Evolutionary conservation across 306 rosid genomes (phyloP).

Genomic region (Neltuma alba): DNA sequence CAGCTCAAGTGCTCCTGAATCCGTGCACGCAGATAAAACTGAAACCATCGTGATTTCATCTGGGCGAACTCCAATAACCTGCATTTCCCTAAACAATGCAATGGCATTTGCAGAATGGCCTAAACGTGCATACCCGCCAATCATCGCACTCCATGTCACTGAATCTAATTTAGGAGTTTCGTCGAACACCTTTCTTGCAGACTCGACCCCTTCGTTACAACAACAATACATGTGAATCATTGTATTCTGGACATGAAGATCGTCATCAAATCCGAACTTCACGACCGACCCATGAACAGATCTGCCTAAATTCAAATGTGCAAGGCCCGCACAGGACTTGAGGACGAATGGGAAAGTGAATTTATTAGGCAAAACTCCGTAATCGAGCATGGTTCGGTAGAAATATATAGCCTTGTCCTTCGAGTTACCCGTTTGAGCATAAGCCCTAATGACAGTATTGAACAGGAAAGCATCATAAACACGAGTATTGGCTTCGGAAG

Average conservation of each 20-base stretch:
- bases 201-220: conserved; percentile 49
- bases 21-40: conserved; percentile 77
- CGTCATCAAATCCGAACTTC: conserved; percentile 71
- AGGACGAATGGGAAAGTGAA: conserved; percentile 88
- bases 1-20: conserved; percentile 85
- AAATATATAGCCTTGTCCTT: conserved; percentile 48
- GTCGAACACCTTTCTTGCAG: conserved; percentile 76
- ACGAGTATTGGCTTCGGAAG: conserved; percentile 38
- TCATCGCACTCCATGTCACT: conserved; percentile 92
- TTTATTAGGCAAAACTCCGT: conserved; percentile 72
- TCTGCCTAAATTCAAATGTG: conserved; percentile 52
- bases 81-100: conserved; percentile 80
- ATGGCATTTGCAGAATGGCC: conserved; percentile 62
- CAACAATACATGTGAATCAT: conserved; percentile 89
- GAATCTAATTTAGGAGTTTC: conserved; percentile 62
- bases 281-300: conserved; percentile 67
- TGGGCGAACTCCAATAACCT: conserved; percentile 61
- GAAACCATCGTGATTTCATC: conserved; percentile 92
- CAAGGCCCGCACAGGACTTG: conserved; percentile 84
- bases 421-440: conserved; percentile 55
- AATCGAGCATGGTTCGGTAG: conserved; percentile 53
- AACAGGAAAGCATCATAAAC: conserved; percentile 72
- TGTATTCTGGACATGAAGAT: conserved; percentile 72
- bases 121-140: conserved; percentile 73
- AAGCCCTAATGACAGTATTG: conserved; percentile 78